Percentiles rank a stretch among this genome's conserved stretches.
Evolutionary conservation across 805 yeast genomes (phyloP).

Genomic region (Candida peoriensis): DNA sequence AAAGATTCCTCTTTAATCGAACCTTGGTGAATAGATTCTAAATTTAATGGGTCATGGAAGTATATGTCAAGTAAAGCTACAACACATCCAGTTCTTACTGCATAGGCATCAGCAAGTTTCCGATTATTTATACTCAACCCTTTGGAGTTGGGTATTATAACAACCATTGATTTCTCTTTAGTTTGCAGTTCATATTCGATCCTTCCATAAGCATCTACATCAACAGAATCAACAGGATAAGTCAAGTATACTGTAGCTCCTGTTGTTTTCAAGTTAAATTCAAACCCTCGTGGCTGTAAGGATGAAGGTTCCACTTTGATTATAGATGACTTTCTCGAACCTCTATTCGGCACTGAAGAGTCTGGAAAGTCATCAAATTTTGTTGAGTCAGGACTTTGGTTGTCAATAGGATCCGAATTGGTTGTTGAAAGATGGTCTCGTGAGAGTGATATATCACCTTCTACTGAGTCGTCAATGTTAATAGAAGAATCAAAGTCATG

Average conservation of each 20-base stretch:
- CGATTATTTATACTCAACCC: constrained; percentile 20
- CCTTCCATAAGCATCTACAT: constrained; percentile 21
- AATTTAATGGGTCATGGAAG: constrained; percentile 17
- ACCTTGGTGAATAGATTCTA: constrained; percentile 4
- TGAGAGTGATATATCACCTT: constrained; percentile 21
- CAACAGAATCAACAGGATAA: constrained; percentile 17
- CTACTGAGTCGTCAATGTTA: constrained; percentile 17
- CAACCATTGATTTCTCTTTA: constrained; percentile 22
- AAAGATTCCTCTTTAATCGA: constrained; percentile 4
- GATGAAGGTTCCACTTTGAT: constrained; percentile 13
- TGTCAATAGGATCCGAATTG: constrained; percentile 3
- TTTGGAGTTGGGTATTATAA: constrained; percentile 21
- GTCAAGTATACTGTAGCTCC: constrained; percentile 18
- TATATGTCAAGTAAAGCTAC: constrained; percentile 21
- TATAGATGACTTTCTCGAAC: constrained; percentile 12
- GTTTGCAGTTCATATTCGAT: constrained; percentile 21
- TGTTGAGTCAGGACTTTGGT: too few relatives aligned
- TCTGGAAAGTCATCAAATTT: constrained; percentile 18
- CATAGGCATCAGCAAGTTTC: constrained; percentile 24
- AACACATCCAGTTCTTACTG: constrained; percentile 24
- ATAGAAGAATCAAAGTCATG: constrained; percentile 16
- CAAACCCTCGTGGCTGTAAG: constrained; percentile 19
- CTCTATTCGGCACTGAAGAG: constrained; percentile 7
- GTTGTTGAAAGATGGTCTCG: constrained; percentile 6
- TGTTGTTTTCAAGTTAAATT: constrained; percentile 14